Base-by-base conservation (phyloP, 257 asterid species). In the Petunia secreta region DNA sequence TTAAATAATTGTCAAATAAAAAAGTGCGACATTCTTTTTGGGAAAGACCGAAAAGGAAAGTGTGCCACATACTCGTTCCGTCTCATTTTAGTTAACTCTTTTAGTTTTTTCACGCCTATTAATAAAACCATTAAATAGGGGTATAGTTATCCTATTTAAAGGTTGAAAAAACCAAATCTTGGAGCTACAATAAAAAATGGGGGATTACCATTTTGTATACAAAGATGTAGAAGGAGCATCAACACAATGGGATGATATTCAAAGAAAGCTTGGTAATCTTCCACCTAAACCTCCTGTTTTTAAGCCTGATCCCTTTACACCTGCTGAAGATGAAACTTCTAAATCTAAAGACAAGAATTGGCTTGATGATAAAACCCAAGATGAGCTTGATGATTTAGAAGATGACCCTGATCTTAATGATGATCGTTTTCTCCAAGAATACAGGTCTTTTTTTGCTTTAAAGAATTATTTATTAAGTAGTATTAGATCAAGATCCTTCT, bases 191-290 rank as follows among this genome's bases (percentile, higher is more conserved):
- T 52, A 2, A 52, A 10, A 43, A 82, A 95, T 95, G 99, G 93
- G 91, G 85, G 99, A 95, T 85, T 95, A 95, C 62, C 99, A 95
- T 85, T 88, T 82, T 65, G 93, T 93, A 38, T 95, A 95, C 92
- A 95, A 95, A 86, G 98, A 95, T 86, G 75, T 92, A 79, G 98
- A 95, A 83, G 99, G 98, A 73, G 84, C 97, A 60, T 87, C 99
- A 10, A 95, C 97, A 9, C 96, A 95, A 64, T 95, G 98, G 99
- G 99, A 95, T 69, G 99, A 95, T 76, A 90, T 95, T 55, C 99
- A 95, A 85, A 85, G 91, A 75, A 95, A 95, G 81, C 83, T 93
- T 15, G 98, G 99, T 2, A 95, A 95, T 81, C 92, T 95, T 0
- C 99, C 97, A 15, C 84, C 88, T 1, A 94, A 92, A 80, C 84